phyloP scores from a whole-genome alignment of 1,284 basidiomycete genomes.

The Apiotrichum domesticum region DNA sequence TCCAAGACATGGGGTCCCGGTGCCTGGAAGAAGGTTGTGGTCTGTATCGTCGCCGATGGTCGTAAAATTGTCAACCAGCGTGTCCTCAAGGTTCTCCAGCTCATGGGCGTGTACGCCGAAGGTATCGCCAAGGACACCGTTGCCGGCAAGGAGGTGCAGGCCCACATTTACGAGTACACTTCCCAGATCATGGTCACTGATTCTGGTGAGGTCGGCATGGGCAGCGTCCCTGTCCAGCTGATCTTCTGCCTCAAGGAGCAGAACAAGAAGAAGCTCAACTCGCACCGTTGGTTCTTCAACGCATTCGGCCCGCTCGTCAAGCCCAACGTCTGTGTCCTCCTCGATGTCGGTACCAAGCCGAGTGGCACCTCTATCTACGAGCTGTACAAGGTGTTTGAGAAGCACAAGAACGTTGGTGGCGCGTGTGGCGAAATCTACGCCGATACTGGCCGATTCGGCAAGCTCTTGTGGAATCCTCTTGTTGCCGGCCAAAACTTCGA shows the following conservation, averaged over 20 bases:
- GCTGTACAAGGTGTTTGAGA: constrained; percentile 66
- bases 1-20: constrained; percentile 92
- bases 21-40: constrained; percentile 91
- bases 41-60: constrained; percentile 87
- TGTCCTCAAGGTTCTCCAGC: constrained; percentile 40
- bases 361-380: constrained; percentile 91
- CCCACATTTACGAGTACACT: constrained; percentile 89
- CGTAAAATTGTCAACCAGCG: constrained; percentile 79
- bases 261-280: constrained; percentile 92
- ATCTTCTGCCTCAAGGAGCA: constrained; percentile 87
- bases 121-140: constrained; percentile 91
- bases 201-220: constrained; percentile 70
- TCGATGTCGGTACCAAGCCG: constrained; percentile 92
- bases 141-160: constrained; percentile 85
- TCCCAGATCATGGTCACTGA: constrained; percentile 67
- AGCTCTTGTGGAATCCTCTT: constrained; percentile 75
- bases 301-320: constrained; percentile 50
- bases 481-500: constrained; percentile 89
- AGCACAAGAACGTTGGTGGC: constrained; percentile 81
- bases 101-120: constrained; percentile 96
- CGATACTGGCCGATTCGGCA: constrained; percentile 68
- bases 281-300: constrained; percentile 96
- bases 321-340: constrained; percentile 65
- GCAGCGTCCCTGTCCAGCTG: constrained; percentile 81
- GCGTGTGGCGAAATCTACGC: constrained; percentile 92